Percentiles rank a stretch among this genome's conserved stretches.
These are phyloP conservation scores for Tulasnella sp. DNA, from an alignment of 768 basidiomycete species.

Conservation along the genomic window DNA sequence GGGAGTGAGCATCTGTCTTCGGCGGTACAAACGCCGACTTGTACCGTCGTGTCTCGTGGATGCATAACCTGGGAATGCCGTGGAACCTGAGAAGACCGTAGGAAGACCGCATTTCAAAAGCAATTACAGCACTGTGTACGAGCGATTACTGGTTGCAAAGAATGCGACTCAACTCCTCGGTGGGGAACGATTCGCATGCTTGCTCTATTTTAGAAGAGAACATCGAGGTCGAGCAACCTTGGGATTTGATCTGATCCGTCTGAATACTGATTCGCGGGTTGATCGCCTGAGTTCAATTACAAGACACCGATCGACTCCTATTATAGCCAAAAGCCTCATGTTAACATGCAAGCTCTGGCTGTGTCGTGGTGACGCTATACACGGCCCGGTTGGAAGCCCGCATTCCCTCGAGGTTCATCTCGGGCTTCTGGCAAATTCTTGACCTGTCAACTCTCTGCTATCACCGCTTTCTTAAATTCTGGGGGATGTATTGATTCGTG, in stretches of 20 bases:
- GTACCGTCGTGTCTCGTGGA: not conserved
- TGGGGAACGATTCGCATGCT: not conserved
- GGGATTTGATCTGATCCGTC: not conserved
- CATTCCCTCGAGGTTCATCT: not conserved
- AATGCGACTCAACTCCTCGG: not conserved
- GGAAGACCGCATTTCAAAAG: not conserved
- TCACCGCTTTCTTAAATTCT: not conserved
- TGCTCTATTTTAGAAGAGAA: not conserved
- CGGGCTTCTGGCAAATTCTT: not conserved
- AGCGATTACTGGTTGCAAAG: not conserved
- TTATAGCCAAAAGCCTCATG: not conserved
- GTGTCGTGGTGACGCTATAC: not conserved
- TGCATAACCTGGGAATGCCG: not conserved
- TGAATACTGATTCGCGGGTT: not conserved
- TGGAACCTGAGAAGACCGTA: not conserved
- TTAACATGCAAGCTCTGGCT: not conserved
- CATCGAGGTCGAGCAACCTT: not conserved
- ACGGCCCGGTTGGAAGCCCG: not conserved
- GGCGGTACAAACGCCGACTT: too few relatives aligned
- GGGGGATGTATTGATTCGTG: not conserved
- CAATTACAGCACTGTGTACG: not conserved
- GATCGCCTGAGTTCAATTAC: not conserved
- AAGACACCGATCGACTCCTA: not conserved
- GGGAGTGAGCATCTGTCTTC: not conserved
- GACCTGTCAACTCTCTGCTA: not conserved